Evolutionary conservation across 257 asterid species (phyloP).

Genomic region (Nicotiana tomentosiformis): DNA sequence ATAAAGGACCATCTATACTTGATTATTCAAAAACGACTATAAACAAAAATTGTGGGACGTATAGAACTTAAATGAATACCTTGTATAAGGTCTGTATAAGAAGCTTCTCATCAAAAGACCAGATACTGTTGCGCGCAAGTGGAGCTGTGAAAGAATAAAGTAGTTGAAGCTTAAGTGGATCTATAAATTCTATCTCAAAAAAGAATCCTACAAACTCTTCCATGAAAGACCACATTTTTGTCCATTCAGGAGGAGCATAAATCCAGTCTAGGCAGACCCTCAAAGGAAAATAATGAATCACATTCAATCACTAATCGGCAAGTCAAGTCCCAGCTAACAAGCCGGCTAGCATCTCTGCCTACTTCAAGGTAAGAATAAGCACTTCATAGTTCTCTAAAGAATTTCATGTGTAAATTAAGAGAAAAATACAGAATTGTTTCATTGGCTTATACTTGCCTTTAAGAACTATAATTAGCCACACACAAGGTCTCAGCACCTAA

Average conservation of each 20-base stretch:
- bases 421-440: neutral
- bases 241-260: neutral
- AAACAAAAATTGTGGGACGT: neutral
- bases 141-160: constrained; percentile 38
- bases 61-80: constrained; percentile 31
- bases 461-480: neutral
- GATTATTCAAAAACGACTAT: neutral
- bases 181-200: neutral
- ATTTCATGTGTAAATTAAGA: neutral
- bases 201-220: neutral
- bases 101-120: constrained; percentile 78
- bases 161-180: neutral
- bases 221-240: neutral
- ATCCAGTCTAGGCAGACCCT: neutral
- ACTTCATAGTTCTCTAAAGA: neutral
- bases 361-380: neutral
- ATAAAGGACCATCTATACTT: neutral
- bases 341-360: neutral
- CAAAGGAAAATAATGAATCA: neutral
- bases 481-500: neutral
- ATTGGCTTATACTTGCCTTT: neutral
- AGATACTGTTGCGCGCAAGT: constrained; percentile 54
- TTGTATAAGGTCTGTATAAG: constrained; percentile 70
- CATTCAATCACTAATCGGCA: neutral
- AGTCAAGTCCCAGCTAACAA: neutral